Percentiles rank a stretch among this genome's conserved stretches.
These are phyloP conservation scores for Ceratocystis alfenasii DNA, from an alignment of 2,329 filamentous ascomycete genomes.

Conservation along the genomic window DNA sequence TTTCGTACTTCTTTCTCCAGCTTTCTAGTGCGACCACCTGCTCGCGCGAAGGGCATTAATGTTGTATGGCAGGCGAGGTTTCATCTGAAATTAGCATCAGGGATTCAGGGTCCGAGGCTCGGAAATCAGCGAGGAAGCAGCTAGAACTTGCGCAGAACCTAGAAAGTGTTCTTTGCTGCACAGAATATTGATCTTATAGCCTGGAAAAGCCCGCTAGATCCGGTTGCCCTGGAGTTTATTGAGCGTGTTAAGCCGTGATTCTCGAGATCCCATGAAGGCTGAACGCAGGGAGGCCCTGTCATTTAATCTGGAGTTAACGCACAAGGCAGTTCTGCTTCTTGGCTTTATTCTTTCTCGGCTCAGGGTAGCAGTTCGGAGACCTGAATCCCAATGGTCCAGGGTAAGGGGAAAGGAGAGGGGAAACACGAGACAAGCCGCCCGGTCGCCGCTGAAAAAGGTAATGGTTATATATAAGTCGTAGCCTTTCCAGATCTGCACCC, in stretches of 20 bases:
- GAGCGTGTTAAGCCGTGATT: neutral
- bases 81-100: slow-evolving; percentile 13
- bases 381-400: neutral
- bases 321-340: neutral
- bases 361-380: neutral
- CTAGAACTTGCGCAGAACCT: neutral
- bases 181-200: neutral
- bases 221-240: neutral
- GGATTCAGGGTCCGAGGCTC: neutral
- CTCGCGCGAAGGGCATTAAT: neutral
- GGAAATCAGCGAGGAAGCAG: neutral
- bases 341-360: neutral
- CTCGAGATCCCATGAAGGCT: neutral
- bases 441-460: neutral
- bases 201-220: neutral
- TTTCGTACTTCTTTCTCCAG: neutral
- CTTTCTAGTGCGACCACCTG: neutral
- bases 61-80: slow-evolving; percentile 3
- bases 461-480: neutral
- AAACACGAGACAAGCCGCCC: neutral
- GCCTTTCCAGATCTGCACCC: neutral
- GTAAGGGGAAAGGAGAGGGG: neutral
- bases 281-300: neutral
- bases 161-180: neutral
- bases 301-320: neutral